Base-by-base conservation (phyloP, 2,329 filamentous ascomycete genomes). In the Xylaria sp. region DNA sequence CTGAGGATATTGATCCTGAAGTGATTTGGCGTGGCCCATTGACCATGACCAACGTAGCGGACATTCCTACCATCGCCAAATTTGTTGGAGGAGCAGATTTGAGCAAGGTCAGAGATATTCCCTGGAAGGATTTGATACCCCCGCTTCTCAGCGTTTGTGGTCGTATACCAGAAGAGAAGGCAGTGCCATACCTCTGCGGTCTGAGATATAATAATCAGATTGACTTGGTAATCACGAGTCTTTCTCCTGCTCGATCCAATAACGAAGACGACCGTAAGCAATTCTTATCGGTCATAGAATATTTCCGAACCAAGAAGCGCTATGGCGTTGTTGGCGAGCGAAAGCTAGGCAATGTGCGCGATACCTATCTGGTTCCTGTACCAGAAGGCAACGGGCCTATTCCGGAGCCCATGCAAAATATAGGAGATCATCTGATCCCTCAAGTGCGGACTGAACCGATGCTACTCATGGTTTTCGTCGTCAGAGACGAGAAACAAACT, bases 281-380 rank as follows among this genome's bases (percentile, higher is more conserved):
- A 28, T 97, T 97, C 76, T 86, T 91, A 70, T 86, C 87, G 20
- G 84, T 98, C n/a, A 93, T 94, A 75, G 87, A 94, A 60, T 98
- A 99, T 81, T 98, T 99, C 77, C 84, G 89, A 48, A 86, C 86
- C 59, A 93, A 95, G 76, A 88, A 92, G 71, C 87, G 94, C 39
- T 99, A 97, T 78, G 95, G 94, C 23, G 95, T 98, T 1, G 86
- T 97, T 7, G 90, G 90, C 15, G 92, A 95, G 76, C 91, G 92
- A 78, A 87, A 87, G 0, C 81, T 90, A 34, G 87, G 89, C 23
- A 91, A 93, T 68, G 91, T 97, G 57, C 91, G 94, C 67, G 95
- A 98, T 77, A 93, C 94, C 1, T 98, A 98, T 78, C 87, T 98
- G 36, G 91, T 97, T 10, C 95, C 96, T 0, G 88, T 98, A 4